These are phyloP conservation scores for Boletus calvinii DNA, from an alignment of 1,284 basidiomycete genomes.

Conservation along the genomic window DNA sequence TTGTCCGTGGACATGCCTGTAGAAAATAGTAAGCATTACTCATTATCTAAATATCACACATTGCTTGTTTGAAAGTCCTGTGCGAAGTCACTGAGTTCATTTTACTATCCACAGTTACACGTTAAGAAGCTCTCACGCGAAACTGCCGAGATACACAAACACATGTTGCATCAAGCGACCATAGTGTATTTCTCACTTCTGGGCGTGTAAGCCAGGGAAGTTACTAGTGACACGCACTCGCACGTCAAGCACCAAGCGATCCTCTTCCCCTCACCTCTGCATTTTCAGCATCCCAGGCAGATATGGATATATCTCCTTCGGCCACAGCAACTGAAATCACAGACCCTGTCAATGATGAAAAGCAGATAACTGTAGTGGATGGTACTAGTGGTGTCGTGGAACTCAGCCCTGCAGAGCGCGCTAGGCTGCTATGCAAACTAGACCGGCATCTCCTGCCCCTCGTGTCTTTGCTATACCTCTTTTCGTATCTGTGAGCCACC, in stretches of 20 bases:
- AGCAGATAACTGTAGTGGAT: background rate
- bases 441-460: conserved; percentile 51
- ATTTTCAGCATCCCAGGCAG: background rate
- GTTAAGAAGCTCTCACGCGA: no score
- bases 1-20: no score
- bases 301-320: conserved; percentile 18
- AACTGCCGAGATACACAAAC: no score
- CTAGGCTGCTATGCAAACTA: conserved; percentile 46
- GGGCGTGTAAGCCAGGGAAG: no score
- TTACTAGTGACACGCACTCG: background rate
- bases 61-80: no score
- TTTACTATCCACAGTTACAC: no score
- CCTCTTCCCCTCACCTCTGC: background rate
- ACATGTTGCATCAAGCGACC: no score
- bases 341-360: conserved; percentile 18
- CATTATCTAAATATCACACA: no score
- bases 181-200: no score
- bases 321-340: conserved; percentile 15
- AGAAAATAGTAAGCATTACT: no score
- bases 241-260: background rate
- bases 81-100: no score
- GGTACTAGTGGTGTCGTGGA: conserved; percentile 2
- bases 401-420: conserved; percentile 31
- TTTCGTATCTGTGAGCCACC: conserved; percentile 50
- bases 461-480: conserved; percentile 58